These are phyloP conservation scores for Euphorbia pulcherrima DNA, from an alignment of 345 rosid genomes.

Conservation along the genomic window DNA sequence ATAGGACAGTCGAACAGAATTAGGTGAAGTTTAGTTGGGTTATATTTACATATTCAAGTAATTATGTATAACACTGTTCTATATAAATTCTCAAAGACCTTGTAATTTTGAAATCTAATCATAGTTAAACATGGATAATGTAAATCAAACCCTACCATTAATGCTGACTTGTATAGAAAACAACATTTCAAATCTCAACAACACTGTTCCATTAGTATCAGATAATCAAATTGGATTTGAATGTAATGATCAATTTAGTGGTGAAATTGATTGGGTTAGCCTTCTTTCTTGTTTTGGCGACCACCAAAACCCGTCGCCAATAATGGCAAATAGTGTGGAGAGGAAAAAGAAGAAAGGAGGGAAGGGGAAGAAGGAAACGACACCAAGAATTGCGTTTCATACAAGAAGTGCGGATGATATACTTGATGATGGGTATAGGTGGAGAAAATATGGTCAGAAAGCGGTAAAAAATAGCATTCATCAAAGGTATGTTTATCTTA, in stretches of 20 bases:
- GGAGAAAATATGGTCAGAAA: slow-evolving; percentile 53
- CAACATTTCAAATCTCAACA: neutral
- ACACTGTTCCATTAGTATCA: neutral
- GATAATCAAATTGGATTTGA: neutral
- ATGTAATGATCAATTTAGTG: neutral
- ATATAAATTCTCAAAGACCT: neutral
- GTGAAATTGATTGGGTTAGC: slow-evolving; percentile 15
- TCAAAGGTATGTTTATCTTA: slow-evolving; percentile 28
- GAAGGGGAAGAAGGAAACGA: slow-evolving; percentile 13
- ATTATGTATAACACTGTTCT: neutral
- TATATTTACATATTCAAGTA: neutral
- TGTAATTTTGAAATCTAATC: neutral
- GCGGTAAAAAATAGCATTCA: slow-evolving; percentile 38
- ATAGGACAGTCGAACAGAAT: slow-evolving; percentile 21
- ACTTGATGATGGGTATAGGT: slow-evolving; percentile 48
- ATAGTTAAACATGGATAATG: neutral
- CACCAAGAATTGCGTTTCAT: slow-evolving; percentile 38
- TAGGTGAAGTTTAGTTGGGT: slow-evolving; percentile 22
- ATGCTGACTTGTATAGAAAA: neutral
- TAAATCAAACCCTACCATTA: neutral
- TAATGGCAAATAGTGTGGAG: slow-evolving; percentile 1
- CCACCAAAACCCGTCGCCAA: neutral
- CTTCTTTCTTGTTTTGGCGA: slow-evolving; percentile 6
- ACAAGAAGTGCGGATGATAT: slow-evolving; percentile 45
- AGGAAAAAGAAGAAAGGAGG: slow-evolving; percentile 28